phyloP scores from a whole-genome alignment of 1,139 yeast species.

The Pneumocystis wakefieldiae region DNA sequence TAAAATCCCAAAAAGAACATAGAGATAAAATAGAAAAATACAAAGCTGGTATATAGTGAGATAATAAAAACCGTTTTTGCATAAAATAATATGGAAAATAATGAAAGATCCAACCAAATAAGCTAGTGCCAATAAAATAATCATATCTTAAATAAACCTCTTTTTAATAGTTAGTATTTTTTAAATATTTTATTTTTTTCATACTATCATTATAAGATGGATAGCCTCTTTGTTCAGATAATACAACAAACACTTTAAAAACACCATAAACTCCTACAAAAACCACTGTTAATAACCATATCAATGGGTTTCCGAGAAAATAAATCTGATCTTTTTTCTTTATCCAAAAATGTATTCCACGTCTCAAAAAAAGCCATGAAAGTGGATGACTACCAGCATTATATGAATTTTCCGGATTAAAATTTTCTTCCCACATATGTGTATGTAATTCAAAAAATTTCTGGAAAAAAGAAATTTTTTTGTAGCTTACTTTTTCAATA shows the following conservation, averaged over 20 bases:
- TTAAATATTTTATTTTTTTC: neutral
- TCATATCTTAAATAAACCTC: constrained; percentile 56
- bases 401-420: constrained; percentile 72
- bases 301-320: constrained; percentile 74
- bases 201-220: neutral
- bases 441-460: constrained; percentile 67
- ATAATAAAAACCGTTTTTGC: constrained; percentile 88
- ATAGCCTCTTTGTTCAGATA: constrained; percentile 57
- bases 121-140: constrained; percentile 48
- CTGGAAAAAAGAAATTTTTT: constrained; percentile 44
- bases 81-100: constrained; percentile 77
- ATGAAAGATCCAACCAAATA: constrained; percentile 74
- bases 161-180: constrained; percentile 23
- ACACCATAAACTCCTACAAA: constrained; percentile 40
- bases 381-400: constrained; percentile 75
- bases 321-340: constrained; percentile 64
- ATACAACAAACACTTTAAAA: constrained; percentile 38
- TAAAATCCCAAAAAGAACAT: constrained; percentile 64
- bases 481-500: constrained; percentile 48
- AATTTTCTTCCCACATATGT: constrained; percentile 85
- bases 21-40: constrained; percentile 77
- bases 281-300: constrained; percentile 76
- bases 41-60: constrained; percentile 81
- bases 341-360: constrained; percentile 95
- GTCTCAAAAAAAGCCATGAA: constrained; percentile 73